Evolutionary conservation across 129 eudicot species (phyloP), one percentile per base, ranked within the genome.

Genomic region (Helianthus tuberosus): DNA sequence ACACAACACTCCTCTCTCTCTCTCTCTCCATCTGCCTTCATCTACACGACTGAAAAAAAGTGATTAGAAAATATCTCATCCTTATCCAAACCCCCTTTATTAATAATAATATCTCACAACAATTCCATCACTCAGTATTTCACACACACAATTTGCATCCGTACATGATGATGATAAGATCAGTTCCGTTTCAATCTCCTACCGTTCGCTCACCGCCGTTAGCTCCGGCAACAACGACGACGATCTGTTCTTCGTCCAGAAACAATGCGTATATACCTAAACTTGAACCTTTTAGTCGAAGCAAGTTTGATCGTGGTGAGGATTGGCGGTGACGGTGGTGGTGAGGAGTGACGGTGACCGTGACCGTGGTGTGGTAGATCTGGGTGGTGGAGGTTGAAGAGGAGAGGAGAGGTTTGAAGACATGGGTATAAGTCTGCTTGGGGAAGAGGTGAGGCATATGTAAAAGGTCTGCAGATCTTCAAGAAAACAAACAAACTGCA

Each of bases 251-350:
- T 63, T 64, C 73, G 0, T 76, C 77, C n/a, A 75, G 85, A 75
- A 76, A 81, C 46, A 46, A 81, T 43, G 75, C 81, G 1, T 76
- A 76, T 53, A 81, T 81, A 69, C 85, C 85, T 12, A 75, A 81
- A 48, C 85, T 81, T 5, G 77, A 72, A 53, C 80, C 85, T 15
- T 81, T 81, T 76, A 81, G 81, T 32, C 77, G 82, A 38, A 76
- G 68, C 73, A 69, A 43, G 67, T 25, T 75, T 9, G 77, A 81
- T 23, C 51, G 80, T 73, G 0, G n/a, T n/a, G n/a, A n/a, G n/a
- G n/a, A n/a, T n/a, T n/a, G n/a, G n/a, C n/a, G n/a, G n/a, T n/a
- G n/a, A n/a, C n/a, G n/a, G n/a, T n/a, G n/a, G n/a, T n/a, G n/a
- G n/a, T n/a, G n/a, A n/a, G n/a, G n/a, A n/a, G n/a, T n/a, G n/a